Percentiles rank a stretch among this genome's conserved stretches.
Conservation (phyloP, 2,329 filamentous ascomycete genomes). For the Verticillium albo-atrum region DNA sequence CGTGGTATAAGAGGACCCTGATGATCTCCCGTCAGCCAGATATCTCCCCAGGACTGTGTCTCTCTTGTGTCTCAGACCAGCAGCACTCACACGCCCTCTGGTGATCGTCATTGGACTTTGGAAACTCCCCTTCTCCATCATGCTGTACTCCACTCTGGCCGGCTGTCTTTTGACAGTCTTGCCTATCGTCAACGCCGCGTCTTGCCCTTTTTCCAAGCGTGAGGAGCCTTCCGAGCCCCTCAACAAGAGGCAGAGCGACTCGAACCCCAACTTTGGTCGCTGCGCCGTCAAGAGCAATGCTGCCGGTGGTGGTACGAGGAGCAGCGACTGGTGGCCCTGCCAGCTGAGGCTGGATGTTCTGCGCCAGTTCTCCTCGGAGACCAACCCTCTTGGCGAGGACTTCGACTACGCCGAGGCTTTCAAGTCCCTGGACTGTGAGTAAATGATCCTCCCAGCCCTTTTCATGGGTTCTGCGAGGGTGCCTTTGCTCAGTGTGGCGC, state of each 20-base stretch:
- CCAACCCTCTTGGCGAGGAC: slow-evolving; percentile 59
- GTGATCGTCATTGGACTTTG: not conserved
- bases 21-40: not conserved
- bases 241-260: not conserved
- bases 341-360: slow-evolving; percentile 65
- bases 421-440: slow-evolving; percentile 63
- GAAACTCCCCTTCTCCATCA: not conserved
- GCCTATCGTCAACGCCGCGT: not conserved
- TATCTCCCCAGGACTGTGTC: not conserved
- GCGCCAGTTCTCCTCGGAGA: slow-evolving; percentile 60
- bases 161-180: not conserved
- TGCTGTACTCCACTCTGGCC: slow-evolving; percentile 1
- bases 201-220: not conserved
- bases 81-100: not conserved
- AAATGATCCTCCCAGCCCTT: not conserved
- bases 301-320: slow-evolving; percentile 61
- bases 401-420: slow-evolving; percentile 72
- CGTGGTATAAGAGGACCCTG: not conserved
- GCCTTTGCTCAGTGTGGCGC: not conserved
- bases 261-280: not conserved
- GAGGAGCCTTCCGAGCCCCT: not conserved
- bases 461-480: not conserved
- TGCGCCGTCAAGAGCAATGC: slow-evolving; percentile 26
- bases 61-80: not conserved
- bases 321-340: slow-evolving; percentile 71